Percentiles rank a stretch among this genome's conserved stretches.
Evolutionary conservation across 1,139 yeast genomes (phyloP).

Genomic region (Saccharomyces hybrid): DNA sequence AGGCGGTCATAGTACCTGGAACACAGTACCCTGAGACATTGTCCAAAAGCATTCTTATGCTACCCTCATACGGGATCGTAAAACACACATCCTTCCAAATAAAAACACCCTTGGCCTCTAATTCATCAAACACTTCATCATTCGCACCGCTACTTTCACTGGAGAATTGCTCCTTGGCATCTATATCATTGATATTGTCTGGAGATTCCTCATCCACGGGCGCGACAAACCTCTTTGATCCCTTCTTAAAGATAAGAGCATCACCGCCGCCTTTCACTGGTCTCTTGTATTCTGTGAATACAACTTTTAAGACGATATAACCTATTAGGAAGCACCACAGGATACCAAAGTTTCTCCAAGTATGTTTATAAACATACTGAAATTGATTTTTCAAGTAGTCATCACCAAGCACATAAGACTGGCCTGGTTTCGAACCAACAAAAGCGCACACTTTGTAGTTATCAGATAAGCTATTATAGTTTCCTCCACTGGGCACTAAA

Average conservation of each 20-base stretch:
- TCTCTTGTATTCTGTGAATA: conserved; percentile 34
- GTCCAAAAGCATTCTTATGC: conserved; percentile 38
- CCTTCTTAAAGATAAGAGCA: conserved; percentile 36
- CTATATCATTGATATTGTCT: conserved; percentile 12
- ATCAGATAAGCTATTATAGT: conserved; percentile 36
- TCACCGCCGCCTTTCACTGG: conserved; percentile 39
- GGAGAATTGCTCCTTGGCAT: conserved; percentile 15
- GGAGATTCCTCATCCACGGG: conserved; percentile 18
- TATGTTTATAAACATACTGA: conserved; percentile 36
- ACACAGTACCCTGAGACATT: conserved; percentile 48
- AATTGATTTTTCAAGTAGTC: conserved; percentile 35
- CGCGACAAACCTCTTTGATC: conserved; percentile 10
- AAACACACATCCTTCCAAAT: conserved; percentile 40
- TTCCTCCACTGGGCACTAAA: conserved; percentile 48
- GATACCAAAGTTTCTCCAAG: conserved; percentile 50
- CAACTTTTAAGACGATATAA: conserved; percentile 32
- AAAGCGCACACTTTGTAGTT: conserved; percentile 46
- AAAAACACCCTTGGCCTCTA: conserved; percentile 29
- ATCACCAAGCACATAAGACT: conserved; percentile 41
- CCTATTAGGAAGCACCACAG: conserved; percentile 38
- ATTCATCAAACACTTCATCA: conserved; percentile 19
- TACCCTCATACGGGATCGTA: conserved; percentile 33
- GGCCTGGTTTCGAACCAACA: conserved; percentile 38
- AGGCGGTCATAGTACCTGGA: conserved; percentile 46
- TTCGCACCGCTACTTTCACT: conserved; percentile 11